Evolutionary conservation across 75 land plant genomes (phyloP), one percentile per base, ranked within the genome.

Genomic region (Ceratopteris richardii): DNA sequence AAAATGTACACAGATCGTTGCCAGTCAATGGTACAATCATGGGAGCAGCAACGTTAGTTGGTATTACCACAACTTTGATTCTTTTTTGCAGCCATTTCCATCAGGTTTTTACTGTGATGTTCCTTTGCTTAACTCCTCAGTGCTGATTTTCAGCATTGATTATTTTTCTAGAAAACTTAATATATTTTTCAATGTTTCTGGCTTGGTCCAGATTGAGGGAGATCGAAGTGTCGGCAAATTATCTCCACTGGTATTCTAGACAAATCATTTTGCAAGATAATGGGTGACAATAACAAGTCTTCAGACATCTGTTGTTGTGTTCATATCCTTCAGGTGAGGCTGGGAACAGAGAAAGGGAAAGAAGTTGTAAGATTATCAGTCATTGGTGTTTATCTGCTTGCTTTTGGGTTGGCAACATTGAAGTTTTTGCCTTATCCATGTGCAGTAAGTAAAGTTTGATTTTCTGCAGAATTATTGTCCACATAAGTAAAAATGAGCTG

Each of bases 61-160:
- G 98, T 28, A 50, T 83, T n/a, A 86, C 96, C 29, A 89, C 98
- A 7, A 44, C 90, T 26, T 60, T 89, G 36, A 89, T 94, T 29
- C 96, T 94, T 40, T 89, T 94, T 66, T 86, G 96, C 62, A 95
- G 99, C 64, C 99, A 95, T 72, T 95, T 95, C 67, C 99, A 95
- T 63, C 99, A 95, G 92, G 99, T 24, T 18, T 22, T 21, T 33
- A 37, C 13, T 31, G 19, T 29, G 42, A 40, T 9, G 9, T 9
- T 40, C 42, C 12, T 40, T 40, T 40, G 9, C 42, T 40, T 40
- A 40, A 40, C 14, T 40, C 14, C 14, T 40, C 14, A 9, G 14
- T 40, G 42, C 14, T 9, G 42, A 40, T 40, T n/a, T n/a, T n/a
- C n/a, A n/a, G n/a, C n/a, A n/a, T n/a, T n/a, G n/a, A n/a, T n/a